A percentile compares a stretch with the other conserved stretches of the same genome.
Conservation (phyloP, 495 filamentous ascomycete genomes). For the Aspergillus wentii region DNA sequence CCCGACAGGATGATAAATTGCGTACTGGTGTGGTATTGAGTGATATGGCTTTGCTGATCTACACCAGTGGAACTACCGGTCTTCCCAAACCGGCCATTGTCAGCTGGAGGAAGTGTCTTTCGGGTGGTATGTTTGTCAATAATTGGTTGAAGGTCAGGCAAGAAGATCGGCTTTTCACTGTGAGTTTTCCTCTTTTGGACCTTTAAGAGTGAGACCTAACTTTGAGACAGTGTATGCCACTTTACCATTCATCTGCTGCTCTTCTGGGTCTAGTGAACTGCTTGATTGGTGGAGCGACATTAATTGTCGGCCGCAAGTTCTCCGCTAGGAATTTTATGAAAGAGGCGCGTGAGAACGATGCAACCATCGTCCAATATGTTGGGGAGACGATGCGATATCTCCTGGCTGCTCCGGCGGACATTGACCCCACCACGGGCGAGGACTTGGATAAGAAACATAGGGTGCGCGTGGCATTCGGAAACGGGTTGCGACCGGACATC, state of each 20-base stretch:
- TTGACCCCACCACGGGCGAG: slow-evolving; percentile 60
- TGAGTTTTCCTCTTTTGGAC: slow-evolving; percentile 24
- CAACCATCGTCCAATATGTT: slow-evolving; percentile 90
- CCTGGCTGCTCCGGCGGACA: slow-evolving; percentile 61
- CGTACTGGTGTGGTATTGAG: slow-evolving; percentile 45
- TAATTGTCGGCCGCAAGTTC: slow-evolving; percentile 77
- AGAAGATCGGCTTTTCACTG: slow-evolving; percentile 78
- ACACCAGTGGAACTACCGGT: slow-evolving; percentile 85
- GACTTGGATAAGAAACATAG: slow-evolving; percentile 73
- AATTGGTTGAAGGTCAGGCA: slow-evolving; percentile 50
- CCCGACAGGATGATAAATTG: slow-evolving; percentile 58
- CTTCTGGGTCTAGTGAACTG: slow-evolving; percentile 62
- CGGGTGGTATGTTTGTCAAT: slow-evolving; percentile 48
- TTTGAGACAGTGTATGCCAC: slow-evolving; percentile 71
- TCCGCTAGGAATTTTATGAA: slow-evolving; percentile 78
- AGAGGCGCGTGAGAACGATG: slow-evolving; percentile 64
- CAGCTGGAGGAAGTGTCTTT: slow-evolving; percentile 64
- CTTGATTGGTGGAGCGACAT: slow-evolving; percentile 56
- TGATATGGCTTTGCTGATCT: slow-evolving; percentile 73
- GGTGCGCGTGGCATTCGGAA: slow-evolving; percentile 81
- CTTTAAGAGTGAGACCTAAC: slow-evolving; percentile 2
- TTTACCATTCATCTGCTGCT: slow-evolving; percentile 85
- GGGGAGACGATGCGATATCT: slow-evolving; percentile 94
- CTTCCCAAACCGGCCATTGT: slow-evolving; percentile 88
- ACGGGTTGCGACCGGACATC: slow-evolving; percentile 87